Evolutionary conservation across 306 rosid species (phyloP), one percentile per base, ranked within the genome.

Genomic region (Gleditsia sinensis): DNA sequence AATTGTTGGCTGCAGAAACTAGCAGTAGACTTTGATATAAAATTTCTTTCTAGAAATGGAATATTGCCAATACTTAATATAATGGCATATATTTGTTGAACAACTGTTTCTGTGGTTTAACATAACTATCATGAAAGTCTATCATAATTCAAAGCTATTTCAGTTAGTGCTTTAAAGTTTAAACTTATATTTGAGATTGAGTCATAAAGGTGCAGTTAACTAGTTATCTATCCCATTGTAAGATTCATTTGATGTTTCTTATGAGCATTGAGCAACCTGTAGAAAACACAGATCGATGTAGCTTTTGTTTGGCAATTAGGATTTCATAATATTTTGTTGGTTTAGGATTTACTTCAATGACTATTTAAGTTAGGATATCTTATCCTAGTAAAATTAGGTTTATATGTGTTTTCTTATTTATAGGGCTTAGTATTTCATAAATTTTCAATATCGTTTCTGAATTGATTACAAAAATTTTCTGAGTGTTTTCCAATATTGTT

Each of bases 121-220:
- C 60, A 42, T 28, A 23, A 8, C 49, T 72, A 68, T 40, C 17
- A 16, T 40, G 55, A 60, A 50, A 46, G 9, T 11, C 12, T 16
- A 61, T 56, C 60, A 57, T 55, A 33, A 39, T 20, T 36, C 9
- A 27, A 49, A 19, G 48, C 42, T 20, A 75, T 43, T 25, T 40
- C 49, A n/a, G 63, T 42, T 72, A 23, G 67, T 74, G 43, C 49
- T 37, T 62, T 61, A 55, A 39, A 50, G 39, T 37, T 62, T 61
- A 55, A 39, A 50, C 48, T 61, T 50, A 28, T 30, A 60, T 61
- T 48, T 68, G 60, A 80, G 58, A 23, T 61, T 42, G 49, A 10
- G 39, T 39, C 53, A 49, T 59, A 46, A 49, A 74, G 39, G 10
- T 67, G 32, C 28, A 34, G 37, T 25, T 32, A 51, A n/a, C 51